Conservation (phyloP, 371 early-diverging fungal species). For the Rhizomucor pusillus region DNA sequence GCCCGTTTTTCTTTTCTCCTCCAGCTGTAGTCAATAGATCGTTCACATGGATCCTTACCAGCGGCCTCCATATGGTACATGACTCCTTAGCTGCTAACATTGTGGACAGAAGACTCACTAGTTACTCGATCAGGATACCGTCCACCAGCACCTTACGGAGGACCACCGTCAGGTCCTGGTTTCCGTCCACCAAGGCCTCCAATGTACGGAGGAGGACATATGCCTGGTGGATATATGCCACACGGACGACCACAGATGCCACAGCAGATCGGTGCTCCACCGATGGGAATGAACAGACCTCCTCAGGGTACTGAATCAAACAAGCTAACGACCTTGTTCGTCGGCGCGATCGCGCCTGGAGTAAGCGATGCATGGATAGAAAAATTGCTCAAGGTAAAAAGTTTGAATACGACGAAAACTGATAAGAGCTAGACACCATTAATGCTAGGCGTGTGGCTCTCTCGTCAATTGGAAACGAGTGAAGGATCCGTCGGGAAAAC, state of each 20-base stretch:
- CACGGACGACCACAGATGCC: conserved; percentile 7
- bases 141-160: conserved; percentile 14
- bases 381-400: conserved; percentile 59
- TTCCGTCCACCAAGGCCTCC: conserved; percentile 6
- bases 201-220: neutral
- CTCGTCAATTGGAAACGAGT: conserved; percentile 74
- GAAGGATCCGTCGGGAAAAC: conserved; percentile 62
- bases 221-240: conserved; percentile 2
- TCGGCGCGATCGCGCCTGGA: conserved; percentile 74
- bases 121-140: neutral
- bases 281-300: neutral
- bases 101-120: too few relatives aligned
- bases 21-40: too few relatives aligned
- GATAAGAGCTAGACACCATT: neutral
- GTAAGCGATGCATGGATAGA: conserved; percentile 72
- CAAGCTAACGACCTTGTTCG: conserved; percentile 71
- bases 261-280: neutral
- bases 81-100: neutral
- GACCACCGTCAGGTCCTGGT: conserved; percentile 5
- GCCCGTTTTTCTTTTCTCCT: too few relatives aligned
- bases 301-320: conserved; percentile 26
- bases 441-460: conserved; percentile 57
- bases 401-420: neutral
- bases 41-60: too few relatives aligned
- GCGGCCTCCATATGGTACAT: too few relatives aligned